phyloP scores from a whole-genome alignment of 2,329 filamentous ascomycete species.

The Polytolypa hystricis region DNA sequence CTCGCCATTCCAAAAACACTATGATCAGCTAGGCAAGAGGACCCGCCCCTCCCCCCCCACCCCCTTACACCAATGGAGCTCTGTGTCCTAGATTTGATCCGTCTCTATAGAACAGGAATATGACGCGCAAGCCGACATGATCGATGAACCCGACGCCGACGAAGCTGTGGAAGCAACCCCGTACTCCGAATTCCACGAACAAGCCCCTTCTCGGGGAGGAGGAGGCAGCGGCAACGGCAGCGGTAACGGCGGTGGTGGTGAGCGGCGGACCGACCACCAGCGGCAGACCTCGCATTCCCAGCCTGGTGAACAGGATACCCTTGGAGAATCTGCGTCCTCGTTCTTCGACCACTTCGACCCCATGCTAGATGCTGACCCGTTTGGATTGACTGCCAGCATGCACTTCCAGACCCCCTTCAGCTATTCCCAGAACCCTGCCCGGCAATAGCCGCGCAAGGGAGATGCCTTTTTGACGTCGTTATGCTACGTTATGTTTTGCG shows the following conservation, averaged over 20 bases:
- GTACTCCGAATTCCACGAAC: slow-evolving; percentile 38
- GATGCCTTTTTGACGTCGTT: slow-evolving; percentile 2
- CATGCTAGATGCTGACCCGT: slow-evolving; percentile 84
- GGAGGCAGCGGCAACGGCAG: background rate
- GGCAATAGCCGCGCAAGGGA: slow-evolving; percentile 22
- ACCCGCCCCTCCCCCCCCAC: slow-evolving; percentile 37
- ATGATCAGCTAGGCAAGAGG: slow-evolving; percentile 87
- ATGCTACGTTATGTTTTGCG: background rate
- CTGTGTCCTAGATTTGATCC: slow-evolving; percentile 58
- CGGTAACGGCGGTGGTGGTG: slow-evolving; percentile 21
- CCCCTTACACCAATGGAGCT: slow-evolving; percentile 37
- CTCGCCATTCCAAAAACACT: slow-evolving; percentile 83
- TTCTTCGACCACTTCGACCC: slow-evolving; percentile 67
- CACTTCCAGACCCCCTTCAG: slow-evolving; percentile 75
- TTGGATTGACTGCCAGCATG: slow-evolving; percentile 88
- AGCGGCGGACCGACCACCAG: background rate
- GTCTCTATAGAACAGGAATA: slow-evolving; percentile 86
- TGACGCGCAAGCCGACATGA: slow-evolving; percentile 77
- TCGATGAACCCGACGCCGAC: slow-evolving; percentile 66
- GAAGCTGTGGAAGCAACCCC: slow-evolving; percentile 58
- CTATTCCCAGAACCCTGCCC: slow-evolving; percentile 30
- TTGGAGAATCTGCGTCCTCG: slow-evolving; percentile 35
- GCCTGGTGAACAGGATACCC: slow-evolving; percentile 28
- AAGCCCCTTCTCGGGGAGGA: background rate
- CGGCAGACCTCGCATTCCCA: slow-evolving; percentile 32